phyloP scores from a whole-genome alignment of 139 green algal species.

The Yamagishiella unicocca region DNA sequence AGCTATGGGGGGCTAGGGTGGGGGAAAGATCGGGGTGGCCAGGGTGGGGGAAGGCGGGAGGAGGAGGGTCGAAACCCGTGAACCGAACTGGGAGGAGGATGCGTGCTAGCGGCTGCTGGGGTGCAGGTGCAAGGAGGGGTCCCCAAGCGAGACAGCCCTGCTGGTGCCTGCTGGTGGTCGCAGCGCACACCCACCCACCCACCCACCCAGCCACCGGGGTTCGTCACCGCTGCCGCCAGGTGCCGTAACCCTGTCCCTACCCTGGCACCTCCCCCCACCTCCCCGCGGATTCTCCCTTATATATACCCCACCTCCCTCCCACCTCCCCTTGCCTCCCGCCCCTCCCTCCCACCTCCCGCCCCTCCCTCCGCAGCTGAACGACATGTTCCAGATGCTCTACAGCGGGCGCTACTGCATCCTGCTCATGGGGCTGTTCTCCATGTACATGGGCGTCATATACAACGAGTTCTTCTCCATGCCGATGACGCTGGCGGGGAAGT shows the following conservation, averaged over 20 bases:
- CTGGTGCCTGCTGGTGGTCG: no score
- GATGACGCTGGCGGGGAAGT: conserved; percentile 86
- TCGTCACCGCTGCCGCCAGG: not conserved
- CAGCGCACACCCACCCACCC: not conserved
- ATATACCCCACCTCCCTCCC: not conserved
- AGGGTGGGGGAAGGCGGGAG: not conserved
- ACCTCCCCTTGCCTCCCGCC: not conserved
- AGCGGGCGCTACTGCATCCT: conserved; percentile 96
- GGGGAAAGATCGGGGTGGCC: no score
- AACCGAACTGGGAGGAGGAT: no score
- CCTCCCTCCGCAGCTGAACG: conserved; percentile 69
- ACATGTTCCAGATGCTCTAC: conserved; percentile 96
- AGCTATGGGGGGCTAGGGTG: not conserved
- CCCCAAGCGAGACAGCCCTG: no score
- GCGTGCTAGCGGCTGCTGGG: no score
- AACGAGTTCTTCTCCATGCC: conserved; percentile 99
- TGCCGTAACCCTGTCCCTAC: not conserved
- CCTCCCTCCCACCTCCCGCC: not conserved
- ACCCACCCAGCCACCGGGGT: not conserved
- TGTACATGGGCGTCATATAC: conserved; percentile 97
- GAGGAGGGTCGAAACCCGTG: no score
- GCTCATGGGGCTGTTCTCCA: conserved; percentile 96
- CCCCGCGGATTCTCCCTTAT: not conserved
- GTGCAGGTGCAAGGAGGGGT: no score
- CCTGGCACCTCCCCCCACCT: not conserved